A percentile compares a stretch with the other conserved stretches of the same genome.
Evolutionary conservation across 371 early-diverging fungal genomes (phyloP).

Genomic region (Blyttiomyces sp.): DNA sequence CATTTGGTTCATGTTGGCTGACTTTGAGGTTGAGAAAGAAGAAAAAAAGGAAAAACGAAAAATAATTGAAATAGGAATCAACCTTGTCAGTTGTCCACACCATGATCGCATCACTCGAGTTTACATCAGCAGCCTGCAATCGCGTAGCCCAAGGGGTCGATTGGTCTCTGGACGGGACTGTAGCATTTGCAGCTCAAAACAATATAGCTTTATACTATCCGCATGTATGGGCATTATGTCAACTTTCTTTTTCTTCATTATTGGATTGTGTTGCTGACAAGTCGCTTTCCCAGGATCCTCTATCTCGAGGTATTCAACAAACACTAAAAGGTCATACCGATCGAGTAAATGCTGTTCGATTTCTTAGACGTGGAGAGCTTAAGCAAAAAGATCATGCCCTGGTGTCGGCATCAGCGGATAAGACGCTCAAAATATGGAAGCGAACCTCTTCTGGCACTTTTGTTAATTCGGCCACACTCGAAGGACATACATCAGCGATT

Average conservation of each 20-base stretch:
- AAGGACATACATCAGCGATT: slow-evolving; percentile 69
- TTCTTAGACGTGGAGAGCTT: slow-evolving; percentile 59
- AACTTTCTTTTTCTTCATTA: background rate
- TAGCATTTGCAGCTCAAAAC: slow-evolving; percentile 73
- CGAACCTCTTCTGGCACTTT: slow-evolving; percentile 40
- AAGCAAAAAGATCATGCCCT: slow-evolving; percentile 60
- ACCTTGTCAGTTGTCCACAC: too few relatives aligned
- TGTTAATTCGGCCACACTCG: slow-evolving; percentile 66
- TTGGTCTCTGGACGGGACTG: slow-evolving; percentile 49
- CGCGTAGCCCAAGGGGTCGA: slow-evolving; percentile 64
- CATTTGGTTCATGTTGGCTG: too few relatives aligned
- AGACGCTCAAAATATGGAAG: slow-evolving; percentile 75
- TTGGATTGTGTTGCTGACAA: background rate
- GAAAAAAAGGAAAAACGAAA: too few relatives aligned
- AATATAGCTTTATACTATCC: slow-evolving; percentile 74
- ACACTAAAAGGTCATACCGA: slow-evolving; percentile 79
- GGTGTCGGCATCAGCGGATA: slow-evolving; percentile 81
- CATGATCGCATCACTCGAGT: slow-evolving; percentile 41
- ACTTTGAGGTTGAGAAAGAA: too few relatives aligned
- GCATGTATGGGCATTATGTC: too few relatives aligned
- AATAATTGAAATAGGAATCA: too few relatives aligned
- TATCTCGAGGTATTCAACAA: slow-evolving; percentile 51
- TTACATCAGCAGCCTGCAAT: slow-evolving; percentile 69
- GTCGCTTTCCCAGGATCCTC: slow-evolving; percentile 41
- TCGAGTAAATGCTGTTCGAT: slow-evolving; percentile 76